A percentile compares a stretch with the other conserved stretches of the same genome.
These are phyloP conservation scores for Microstegium vimineum DNA, from an alignment of 176 grass and related monocot genomes.

Conservation along the genomic window DNA sequence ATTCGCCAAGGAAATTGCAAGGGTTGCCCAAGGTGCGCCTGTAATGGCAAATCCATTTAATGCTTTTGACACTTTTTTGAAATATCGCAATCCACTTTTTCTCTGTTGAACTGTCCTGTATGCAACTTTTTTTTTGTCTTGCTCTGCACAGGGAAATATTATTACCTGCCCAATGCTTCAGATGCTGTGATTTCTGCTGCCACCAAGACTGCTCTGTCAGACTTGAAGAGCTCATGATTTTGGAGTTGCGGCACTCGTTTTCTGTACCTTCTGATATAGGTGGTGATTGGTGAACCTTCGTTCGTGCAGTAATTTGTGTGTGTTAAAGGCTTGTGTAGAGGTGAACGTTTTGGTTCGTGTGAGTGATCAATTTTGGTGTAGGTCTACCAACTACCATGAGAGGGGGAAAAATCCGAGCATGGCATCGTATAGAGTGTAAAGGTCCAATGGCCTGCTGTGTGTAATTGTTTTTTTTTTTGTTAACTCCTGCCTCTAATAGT, in stretches of 20 bases:
- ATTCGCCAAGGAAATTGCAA: slow-evolving; percentile 98
- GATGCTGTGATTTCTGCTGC: slow-evolving; percentile 87
- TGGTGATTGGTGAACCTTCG: background rate
- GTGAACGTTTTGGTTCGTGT: background rate
- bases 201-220: slow-evolving; percentile 78
- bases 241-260: background rate
- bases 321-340: background rate
- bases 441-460: background rate
- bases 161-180: slow-evolving; percentile 97
- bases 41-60: background rate
- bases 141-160: slow-evolving; percentile 79
- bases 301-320: slow-evolving; percentile 4
- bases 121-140: background rate
- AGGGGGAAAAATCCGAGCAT: background rate
- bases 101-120: background rate
- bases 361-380: slow-evolving; percentile 27
- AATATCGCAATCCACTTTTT: background rate
- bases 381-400: background rate
- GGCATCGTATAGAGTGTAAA: slow-evolving; percentile 28
- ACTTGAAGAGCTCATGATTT: slow-evolving; percentile 60
- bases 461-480: too few species aligned
- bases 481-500: too few species aligned
- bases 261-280: background rate
- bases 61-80: background rate
- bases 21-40: slow-evolving; percentile 80